These are phyloP conservation scores for Solanum hybrid DNA, from an alignment of 305 asterid species.

Conservation along the genomic window DNA sequence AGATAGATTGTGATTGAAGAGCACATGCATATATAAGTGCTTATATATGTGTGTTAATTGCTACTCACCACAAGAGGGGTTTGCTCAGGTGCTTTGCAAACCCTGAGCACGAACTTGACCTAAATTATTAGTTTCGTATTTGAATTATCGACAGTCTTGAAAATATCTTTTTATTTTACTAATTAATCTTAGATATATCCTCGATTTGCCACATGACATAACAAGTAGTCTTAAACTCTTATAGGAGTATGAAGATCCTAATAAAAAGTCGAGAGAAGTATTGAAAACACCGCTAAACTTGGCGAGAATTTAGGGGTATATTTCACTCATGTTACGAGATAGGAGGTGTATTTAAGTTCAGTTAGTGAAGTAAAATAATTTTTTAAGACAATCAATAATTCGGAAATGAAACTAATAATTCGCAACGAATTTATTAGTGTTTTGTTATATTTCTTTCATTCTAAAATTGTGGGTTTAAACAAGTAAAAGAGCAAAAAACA, in stretches of 20 bases:
- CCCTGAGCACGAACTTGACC: no score
- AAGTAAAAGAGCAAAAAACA: neutral
- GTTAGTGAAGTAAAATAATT: no score
- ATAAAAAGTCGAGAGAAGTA: no score
- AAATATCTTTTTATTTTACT: no score
- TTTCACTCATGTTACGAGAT: no score
- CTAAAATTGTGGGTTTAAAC: neutral
- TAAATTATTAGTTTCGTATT: no score
- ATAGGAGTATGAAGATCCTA: fast-evolving
- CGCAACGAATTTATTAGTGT: fast-evolving
- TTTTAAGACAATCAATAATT: no score
- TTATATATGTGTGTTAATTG: neutral
- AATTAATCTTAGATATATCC: neutral
- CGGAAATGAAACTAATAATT: fast-evolving
- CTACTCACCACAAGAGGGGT: neutral
- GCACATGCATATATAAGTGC: neutral
- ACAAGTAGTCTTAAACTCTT: no score
- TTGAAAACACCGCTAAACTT: no score
- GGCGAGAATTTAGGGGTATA: neutral
- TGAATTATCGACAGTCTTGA: fast-evolving
- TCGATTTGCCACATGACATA: neutral
- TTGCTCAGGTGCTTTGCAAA: no score
- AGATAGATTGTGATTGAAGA: neutral
- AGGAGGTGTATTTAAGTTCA: no score
- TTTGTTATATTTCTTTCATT: neutral